Conservation (phyloP, 371 early-diverging fungal species). For the Mucor saturninus region DNA sequence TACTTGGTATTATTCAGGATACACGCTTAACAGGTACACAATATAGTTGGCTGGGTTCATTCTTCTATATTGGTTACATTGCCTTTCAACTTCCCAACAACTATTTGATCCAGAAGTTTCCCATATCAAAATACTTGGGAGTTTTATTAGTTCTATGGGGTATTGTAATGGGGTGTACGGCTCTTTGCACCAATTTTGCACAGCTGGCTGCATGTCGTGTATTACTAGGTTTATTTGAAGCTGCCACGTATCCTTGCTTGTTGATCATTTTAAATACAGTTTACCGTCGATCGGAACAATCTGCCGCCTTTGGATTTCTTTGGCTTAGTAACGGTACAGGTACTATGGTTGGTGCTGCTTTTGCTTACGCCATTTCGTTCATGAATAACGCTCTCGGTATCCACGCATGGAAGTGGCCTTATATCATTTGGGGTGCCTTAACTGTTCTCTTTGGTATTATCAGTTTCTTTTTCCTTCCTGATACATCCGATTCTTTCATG, state of each 20-base stretch:
- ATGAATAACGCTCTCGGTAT: slow-evolving; percentile 28
- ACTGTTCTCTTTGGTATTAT: slow-evolving; percentile 27
- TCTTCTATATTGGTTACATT: slow-evolving; percentile 42
- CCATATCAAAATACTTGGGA: slow-evolving; percentile 35
- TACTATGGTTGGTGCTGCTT: slow-evolving; percentile 21
- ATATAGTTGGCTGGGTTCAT: slow-evolving; percentile 35
- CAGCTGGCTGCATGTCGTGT: slow-evolving; percentile 33
- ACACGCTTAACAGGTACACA: slow-evolving; percentile 27
- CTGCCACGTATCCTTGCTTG: slow-evolving; percentile 33
- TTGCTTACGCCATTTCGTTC: slow-evolving; percentile 28
- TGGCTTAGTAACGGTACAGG: slow-evolving; percentile 34
- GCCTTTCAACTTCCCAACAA: slow-evolving; percentile 36
- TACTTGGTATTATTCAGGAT: slow-evolving; percentile 36
- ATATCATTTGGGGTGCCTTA: slow-evolving; percentile 33
- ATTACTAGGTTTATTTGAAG: slow-evolving; percentile 43
- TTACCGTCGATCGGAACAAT: slow-evolving; percentile 43
- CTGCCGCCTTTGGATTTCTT: slow-evolving; percentile 23
- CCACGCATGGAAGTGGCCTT: slow-evolving; percentile 32
- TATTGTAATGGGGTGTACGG: slow-evolving; percentile 28
- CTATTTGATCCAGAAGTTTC: slow-evolving; percentile 39
- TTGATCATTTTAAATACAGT: slow-evolving; percentile 32
- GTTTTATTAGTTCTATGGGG: slow-evolving; percentile 41
- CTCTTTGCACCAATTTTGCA: slow-evolving; percentile 31
- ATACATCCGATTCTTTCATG: slow-evolving; percentile 23
- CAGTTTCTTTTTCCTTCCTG: slow-evolving; percentile 33